These are phyloP conservation scores for Sphagnurus paluster DNA, from an alignment of 1,284 basidiomycete species.

Conservation along the genomic window DNA sequence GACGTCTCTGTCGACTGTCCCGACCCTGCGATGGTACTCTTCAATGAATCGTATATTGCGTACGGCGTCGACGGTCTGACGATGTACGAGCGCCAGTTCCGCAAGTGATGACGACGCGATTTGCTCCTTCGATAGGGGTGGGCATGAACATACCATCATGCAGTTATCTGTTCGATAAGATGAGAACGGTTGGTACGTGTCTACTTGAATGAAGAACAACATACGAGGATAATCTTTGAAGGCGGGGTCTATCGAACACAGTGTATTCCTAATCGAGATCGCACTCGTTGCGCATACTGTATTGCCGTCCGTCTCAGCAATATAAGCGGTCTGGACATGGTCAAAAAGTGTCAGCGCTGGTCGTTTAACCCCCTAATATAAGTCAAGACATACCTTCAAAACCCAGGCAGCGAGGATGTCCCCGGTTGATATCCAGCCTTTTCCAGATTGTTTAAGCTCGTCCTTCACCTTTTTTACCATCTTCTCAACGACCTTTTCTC, in stretches of 20 bases:
- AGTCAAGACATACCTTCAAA: constrained; percentile 3
- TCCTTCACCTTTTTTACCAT: constrained; percentile 6
- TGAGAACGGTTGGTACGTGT: background rate
- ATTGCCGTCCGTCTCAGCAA: background rate
- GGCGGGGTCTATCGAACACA: background rate
- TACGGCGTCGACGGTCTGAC: background rate
- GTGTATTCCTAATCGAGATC: constrained; percentile 1
- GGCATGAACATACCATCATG: constrained; percentile 10
- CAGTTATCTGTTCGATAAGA: constrained; percentile 3
- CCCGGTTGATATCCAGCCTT: constrained; percentile 6
- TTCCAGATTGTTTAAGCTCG: constrained; percentile 3
- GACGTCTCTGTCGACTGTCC: no score
- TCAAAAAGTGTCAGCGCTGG: background rate
- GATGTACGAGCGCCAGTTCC: constrained; percentile 4
- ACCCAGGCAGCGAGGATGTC: constrained; percentile 9
- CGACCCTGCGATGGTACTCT: background rate
- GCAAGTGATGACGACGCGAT: constrained; percentile 4
- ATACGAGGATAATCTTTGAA: constrained; percentile 7
- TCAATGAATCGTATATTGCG: background rate
- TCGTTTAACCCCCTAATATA: background rate
- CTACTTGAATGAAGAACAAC: background rate
- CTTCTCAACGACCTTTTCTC: background rate
- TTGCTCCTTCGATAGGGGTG: constrained; percentile 3
- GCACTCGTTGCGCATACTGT: background rate
- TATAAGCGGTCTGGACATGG: background rate